These are phyloP conservation scores for Neocatenulostroma microsporum DNA, from an alignment of 2,329 filamentous ascomycete species.

Conservation along the genomic window DNA sequence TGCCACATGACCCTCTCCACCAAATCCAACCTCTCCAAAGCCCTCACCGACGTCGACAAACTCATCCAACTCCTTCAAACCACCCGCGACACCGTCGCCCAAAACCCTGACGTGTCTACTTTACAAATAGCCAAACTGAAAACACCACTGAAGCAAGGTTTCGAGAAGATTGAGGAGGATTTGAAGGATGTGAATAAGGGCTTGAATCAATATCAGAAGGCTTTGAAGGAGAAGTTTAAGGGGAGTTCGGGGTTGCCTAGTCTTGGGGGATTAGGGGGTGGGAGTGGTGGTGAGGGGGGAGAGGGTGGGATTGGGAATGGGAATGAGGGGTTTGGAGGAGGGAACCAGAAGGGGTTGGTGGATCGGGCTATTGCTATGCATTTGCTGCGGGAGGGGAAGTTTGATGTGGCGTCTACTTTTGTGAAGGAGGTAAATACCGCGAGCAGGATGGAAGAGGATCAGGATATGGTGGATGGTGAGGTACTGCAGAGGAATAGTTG, in stretches of 20 bases:
- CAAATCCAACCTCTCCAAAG: conserved; percentile 60
- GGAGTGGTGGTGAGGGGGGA: not conserved
- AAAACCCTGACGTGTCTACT: conserved; percentile 62
- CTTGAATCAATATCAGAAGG: conserved; percentile 75
- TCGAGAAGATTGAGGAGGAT: conserved; percentile 72
- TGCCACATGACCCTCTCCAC: conserved; percentile 67
- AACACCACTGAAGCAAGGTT: conserved; percentile 70
- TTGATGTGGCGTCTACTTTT: conserved; percentile 78
- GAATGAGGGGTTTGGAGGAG: conserved; percentile 48
- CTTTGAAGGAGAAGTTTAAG: conserved; percentile 71
- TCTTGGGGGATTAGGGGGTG: conserved; percentile 50
- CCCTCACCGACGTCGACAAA: conserved; percentile 71
- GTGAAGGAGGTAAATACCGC: conserved; percentile 55
- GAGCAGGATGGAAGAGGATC: conserved; percentile 1
- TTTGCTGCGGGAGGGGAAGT: conserved; percentile 86
- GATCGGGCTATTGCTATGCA: conserved; percentile 97
- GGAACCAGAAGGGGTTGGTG: conserved; percentile 70
- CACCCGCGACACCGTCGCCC: conserved; percentile 65
- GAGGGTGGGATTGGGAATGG: conserved; percentile 35
- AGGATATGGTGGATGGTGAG: conserved; percentile 10
- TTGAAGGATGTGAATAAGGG: conserved; percentile 76
- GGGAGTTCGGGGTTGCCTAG: conserved; percentile 62
- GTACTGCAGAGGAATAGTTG: conserved; percentile 12
- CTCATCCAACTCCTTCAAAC: conserved; percentile 69
- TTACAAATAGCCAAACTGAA: conserved; percentile 76